Conservation (phyloP, 495 filamentous ascomycete species). For the Cercophora samala region DNA sequence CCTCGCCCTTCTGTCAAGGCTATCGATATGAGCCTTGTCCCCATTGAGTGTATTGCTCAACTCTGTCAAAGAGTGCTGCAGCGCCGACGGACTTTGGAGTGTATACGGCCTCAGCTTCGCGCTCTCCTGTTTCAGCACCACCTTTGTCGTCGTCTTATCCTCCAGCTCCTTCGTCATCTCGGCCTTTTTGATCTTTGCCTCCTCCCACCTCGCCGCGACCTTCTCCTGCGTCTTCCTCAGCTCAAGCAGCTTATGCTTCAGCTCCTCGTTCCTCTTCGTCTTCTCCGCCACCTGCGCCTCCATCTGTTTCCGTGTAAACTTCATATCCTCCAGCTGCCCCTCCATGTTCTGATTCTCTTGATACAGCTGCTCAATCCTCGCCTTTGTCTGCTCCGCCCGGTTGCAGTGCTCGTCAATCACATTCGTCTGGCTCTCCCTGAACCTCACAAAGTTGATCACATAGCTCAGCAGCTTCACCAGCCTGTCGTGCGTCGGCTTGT, state of each 20-base stretch:
- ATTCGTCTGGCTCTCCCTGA: constrained; percentile 81
- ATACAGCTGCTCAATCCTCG: constrained; percentile 80
- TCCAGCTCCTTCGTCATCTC: constrained; percentile 69
- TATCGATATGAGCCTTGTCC: constrained; percentile 81
- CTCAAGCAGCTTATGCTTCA: constrained; percentile 74
- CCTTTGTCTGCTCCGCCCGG: constrained; percentile 78
- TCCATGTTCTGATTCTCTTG: constrained; percentile 84
- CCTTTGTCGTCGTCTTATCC: constrained; percentile 68
- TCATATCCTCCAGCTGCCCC: constrained; percentile 73
- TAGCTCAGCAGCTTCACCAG: constrained; percentile 91
- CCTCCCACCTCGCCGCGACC: constrained; percentile 72
- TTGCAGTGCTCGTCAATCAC: constrained; percentile 91
- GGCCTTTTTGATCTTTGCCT: constrained; percentile 67
- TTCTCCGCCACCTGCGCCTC: constrained; percentile 78
- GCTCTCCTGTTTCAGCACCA: constrained; percentile 65
- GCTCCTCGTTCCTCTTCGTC: constrained; percentile 74
- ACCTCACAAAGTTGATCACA: constrained; percentile 96
- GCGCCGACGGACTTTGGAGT: constrained; percentile 74
- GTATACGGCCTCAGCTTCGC: constrained; percentile 89
- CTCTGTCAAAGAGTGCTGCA: constrained; percentile 79
- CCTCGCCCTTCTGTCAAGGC: constrained; percentile 76
- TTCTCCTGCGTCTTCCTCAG: constrained; percentile 72
- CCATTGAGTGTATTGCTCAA: constrained; percentile 68
- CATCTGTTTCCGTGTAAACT: constrained; percentile 67
- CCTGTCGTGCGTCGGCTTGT: constrained; percentile 81